phyloP scores from a whole-genome alignment of 1,284 basidiomycete species.

The Naganishia sp. region DNA sequence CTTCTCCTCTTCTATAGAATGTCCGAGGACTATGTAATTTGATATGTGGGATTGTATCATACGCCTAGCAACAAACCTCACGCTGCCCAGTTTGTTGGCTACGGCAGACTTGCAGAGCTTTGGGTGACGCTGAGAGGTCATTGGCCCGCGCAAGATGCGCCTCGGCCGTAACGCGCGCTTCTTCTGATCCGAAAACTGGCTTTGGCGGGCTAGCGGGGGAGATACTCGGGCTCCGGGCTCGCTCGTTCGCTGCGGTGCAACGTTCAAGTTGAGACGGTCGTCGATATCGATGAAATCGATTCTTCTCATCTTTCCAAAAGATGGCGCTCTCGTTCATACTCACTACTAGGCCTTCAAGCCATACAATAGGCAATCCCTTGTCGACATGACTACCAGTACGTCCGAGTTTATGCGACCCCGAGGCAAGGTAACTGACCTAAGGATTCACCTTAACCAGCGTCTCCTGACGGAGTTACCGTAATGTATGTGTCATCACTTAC shows the following conservation, averaged over 20 bases:
- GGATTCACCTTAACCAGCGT: slow-evolving; percentile 8
- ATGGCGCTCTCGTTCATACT: slow-evolving; percentile 20
- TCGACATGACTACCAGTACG: slow-evolving; percentile 17
- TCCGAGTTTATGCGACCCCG: not conserved
- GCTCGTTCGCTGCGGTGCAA: not conserved
- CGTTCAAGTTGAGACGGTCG: not conserved
- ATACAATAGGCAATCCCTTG: slow-evolving; percentile 1
- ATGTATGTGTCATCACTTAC: slow-evolving; percentile 16
- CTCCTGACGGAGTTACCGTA: slow-evolving; percentile 32
- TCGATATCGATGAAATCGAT: slow-evolving; percentile 22
- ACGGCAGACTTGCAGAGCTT: not conserved
- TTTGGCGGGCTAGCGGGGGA: not conserved
- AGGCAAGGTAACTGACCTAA: not conserved
- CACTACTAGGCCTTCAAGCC: slow-evolving; percentile 22
- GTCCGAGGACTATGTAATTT: not conserved
- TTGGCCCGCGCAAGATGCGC: slow-evolving; percentile 9
- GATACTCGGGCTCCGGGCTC: not conserved
- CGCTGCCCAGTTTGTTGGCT: not conserved
- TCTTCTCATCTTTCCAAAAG: slow-evolving; percentile 17
- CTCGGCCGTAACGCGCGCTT: not conserved
- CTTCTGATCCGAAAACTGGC: slow-evolving; percentile 9
- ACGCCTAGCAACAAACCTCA: not conserved
- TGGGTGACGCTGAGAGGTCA: not conserved
- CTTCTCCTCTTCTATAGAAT: slow-evolving; percentile 1
- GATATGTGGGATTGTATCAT: slow-evolving; percentile 11